phyloP scores from a whole-genome alignment of 495 filamentous ascomycete species.

The Rhizodiscina lignyota region DNA sequence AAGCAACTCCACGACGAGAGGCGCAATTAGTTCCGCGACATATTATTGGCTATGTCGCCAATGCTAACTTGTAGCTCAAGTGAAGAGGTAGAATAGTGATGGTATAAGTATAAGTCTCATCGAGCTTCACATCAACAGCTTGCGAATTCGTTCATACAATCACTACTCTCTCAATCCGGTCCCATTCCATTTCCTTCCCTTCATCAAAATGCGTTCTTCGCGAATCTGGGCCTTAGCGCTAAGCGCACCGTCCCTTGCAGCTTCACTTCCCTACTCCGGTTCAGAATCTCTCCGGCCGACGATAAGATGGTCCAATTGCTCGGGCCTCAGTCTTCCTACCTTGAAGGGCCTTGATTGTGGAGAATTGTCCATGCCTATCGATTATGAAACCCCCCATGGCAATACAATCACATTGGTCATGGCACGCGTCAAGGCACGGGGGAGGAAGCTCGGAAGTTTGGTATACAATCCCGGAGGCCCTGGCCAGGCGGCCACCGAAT shows the following conservation, averaged over 20 bases:
- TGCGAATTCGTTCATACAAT: not conserved
- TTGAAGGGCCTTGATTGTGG: not conserved
- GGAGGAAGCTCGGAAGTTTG: not conserved
- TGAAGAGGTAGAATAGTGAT: not conserved
- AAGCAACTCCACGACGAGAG: not conserved
- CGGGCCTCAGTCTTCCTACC: not conserved
- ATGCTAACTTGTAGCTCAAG: not conserved
- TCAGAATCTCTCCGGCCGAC: no score
- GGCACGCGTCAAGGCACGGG: constrained; percentile 1
- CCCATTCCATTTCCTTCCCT: not conserved
- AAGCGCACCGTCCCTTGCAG: no score
- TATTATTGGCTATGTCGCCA: not conserved
- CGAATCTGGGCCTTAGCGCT: no score
- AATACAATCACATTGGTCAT: constrained; percentile 1
- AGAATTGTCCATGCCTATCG: constrained; percentile 1
- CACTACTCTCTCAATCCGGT: not conserved
- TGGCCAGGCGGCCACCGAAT: not conserved
- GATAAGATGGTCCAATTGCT: not conserved
- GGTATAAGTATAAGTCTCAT: not conserved
- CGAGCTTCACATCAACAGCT: not conserved
- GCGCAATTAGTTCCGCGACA: not conserved
- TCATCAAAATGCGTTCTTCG: no score
- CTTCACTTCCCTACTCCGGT: no score
- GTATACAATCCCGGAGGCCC: constrained; percentile 5
- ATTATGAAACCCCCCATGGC: constrained; percentile 1